Evolutionary conservation across 169 alveolate species (phyloP).

Genomic region (Cryptosporidium viatorum): DNA sequence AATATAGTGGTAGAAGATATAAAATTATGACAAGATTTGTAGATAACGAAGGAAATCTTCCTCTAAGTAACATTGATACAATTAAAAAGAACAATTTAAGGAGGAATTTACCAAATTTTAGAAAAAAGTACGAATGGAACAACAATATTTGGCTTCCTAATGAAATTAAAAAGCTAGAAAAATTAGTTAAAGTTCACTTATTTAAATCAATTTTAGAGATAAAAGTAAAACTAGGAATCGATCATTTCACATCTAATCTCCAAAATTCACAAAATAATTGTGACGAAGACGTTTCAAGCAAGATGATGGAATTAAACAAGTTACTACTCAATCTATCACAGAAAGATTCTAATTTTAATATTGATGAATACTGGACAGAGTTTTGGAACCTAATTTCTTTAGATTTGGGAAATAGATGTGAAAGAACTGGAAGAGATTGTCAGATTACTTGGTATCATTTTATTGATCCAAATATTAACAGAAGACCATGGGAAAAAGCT

Average conservation of each 20-base stretch:
- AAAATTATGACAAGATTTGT: constrained; percentile 32
- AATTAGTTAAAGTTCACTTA: constrained; percentile 41
- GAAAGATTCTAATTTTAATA: constrained; percentile 3
- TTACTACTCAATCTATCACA: not conserved
- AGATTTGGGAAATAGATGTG: constrained; percentile 71
- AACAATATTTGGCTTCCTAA: constrained; percentile 54
- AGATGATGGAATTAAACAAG: constrained; percentile 19
- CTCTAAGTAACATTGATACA: constrained; percentile 53
- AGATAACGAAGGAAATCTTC: constrained; percentile 27
- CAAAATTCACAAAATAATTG: not conserved
- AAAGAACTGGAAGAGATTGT: constrained; percentile 71
- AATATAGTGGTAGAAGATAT: not conserved
- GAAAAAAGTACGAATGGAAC: constrained; percentile 69
- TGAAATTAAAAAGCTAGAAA: constrained; percentile 37
- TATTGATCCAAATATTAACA: constrained; percentile 64
- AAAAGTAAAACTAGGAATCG: constrained; percentile 17
- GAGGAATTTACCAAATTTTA: constrained; percentile 55
- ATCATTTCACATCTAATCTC: not conserved
- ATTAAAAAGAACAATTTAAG: constrained; percentile 25
- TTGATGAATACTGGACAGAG: constrained; percentile 59
- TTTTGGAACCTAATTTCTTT: constrained; percentile 64
- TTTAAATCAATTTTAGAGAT: constrained; percentile 41
- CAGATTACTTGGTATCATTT: constrained; percentile 73
- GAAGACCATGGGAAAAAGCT: constrained; percentile 40
- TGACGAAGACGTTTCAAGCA: constrained; percentile 22